Percentiles rank a stretch among this genome's conserved stretches.
Evolutionary conservation across 176 grass and related monocot genomes (phyloP).

Genomic region (Aegilops tauschii): DNA sequence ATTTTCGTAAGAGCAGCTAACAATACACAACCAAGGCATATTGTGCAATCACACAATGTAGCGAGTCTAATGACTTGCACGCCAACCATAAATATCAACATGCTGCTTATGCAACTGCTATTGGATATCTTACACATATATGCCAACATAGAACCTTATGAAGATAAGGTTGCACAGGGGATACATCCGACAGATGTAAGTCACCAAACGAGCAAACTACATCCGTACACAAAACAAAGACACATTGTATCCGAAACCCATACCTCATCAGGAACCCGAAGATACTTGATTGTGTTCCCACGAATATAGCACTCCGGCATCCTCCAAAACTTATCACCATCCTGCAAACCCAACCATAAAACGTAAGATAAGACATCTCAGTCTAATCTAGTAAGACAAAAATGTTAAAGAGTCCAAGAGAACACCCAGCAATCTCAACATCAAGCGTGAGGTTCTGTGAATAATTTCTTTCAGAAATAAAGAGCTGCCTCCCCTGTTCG

Average conservation of each 20-base stretch:
- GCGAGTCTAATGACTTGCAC: neutral
- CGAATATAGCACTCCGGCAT: slow-evolving; percentile 99
- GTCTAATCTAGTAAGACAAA: neutral
- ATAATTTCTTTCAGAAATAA: neutral
- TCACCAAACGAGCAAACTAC: neutral
- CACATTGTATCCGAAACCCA: neutral
- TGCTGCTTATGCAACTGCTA: neutral
- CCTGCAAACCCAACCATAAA: slow-evolving; percentile 52
- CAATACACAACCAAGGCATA: neutral
- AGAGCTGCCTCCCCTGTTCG: neutral
- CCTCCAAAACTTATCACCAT: slow-evolving; percentile 98
- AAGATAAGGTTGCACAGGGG: neutral
- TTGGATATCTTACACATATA: neutral
- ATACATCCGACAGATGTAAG: neutral
- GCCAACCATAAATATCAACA: neutral
- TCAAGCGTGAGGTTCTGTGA: neutral
- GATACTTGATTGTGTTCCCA: slow-evolving; percentile 98
- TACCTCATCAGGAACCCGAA: slow-evolving; percentile 99
- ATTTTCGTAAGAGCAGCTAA: neutral
- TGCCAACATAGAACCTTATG: neutral
- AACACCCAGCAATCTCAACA: neutral
- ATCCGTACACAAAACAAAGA: neutral
- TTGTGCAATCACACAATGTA: neutral
- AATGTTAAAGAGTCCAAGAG: neutral
- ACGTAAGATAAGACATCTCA: neutral